A percentile compares a stretch with the other conserved stretches of the same genome.
These are phyloP conservation scores for Beauveria bassiana DNA, from an alignment of 2,329 filamentous ascomycete genomes.

Conservation along the genomic window DNA sequence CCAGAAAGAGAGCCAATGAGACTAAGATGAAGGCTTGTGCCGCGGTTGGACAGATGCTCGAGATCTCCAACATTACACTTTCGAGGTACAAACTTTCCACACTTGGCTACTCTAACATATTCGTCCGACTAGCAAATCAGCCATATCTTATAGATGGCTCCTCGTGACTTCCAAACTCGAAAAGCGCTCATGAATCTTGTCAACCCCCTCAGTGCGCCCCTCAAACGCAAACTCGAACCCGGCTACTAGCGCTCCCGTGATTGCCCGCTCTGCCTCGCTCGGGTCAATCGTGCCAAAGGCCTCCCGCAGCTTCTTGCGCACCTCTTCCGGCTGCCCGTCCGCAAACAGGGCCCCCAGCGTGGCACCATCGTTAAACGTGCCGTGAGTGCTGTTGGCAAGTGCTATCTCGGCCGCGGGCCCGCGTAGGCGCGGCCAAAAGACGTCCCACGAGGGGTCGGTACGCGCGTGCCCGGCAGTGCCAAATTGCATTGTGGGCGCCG, in stretches of 20 bases:
- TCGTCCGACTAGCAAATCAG: too few species aligned
- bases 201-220: neutral
- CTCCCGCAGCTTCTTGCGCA: neutral
- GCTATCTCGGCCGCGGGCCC: constrained; percentile 14
- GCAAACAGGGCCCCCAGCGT: constrained; percentile 8
- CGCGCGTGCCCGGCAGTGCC: constrained; percentile 13
- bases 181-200: neutral
- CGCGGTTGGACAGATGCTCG: too few species aligned
- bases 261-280: neutral
- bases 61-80: too few species aligned
- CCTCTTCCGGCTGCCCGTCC: neutral
- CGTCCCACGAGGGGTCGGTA: constrained; percentile 16
- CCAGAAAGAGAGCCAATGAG: too few species aligned
- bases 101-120: neutral
- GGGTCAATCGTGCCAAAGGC: neutral
- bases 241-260: neutral
- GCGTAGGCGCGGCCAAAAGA: constrained; percentile 14
- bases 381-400: constrained; percentile 15
- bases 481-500: constrained; percentile 17
- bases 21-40: too few species aligned
- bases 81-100: neutral
- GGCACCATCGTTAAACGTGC: constrained; percentile 16
- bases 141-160: neutral
- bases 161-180: neutral
- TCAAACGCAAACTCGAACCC: constrained; percentile 4